phyloP scores from a whole-genome alignment of 257 asterid species.

The Anisodus acutangulus region DNA sequence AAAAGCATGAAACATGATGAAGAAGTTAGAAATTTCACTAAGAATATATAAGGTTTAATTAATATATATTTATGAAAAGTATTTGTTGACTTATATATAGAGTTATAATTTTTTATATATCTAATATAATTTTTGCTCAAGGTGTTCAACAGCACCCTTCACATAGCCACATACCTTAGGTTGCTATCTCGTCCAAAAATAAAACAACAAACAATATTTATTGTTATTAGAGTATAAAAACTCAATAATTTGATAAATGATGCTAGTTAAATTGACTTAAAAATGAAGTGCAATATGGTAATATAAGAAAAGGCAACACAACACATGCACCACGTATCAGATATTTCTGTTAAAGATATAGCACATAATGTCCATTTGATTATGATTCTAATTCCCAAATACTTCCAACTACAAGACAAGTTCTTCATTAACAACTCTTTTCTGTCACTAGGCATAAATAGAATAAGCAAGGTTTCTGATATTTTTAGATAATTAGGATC shows the following conservation, averaged over 20 bases:
- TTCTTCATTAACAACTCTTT: not conserved
- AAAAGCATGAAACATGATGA: not conserved
- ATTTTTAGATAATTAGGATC: not conserved
- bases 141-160: too few relatives aligned
- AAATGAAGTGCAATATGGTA: not conserved
- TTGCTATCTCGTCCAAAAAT: too few relatives aligned
- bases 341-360: not conserved
- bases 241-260: not conserved
- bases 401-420: not conserved
- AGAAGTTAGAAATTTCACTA: too few relatives aligned
- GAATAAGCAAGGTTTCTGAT: slow-evolving; percentile 19
- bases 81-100: too few relatives aligned
- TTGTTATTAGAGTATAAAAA: not conserved
- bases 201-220: not conserved
- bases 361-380: not conserved
- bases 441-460: not conserved
- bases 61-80: too few relatives aligned
- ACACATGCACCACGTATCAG: not conserved
- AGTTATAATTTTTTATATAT: too few relatives aligned
- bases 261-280: not conserved
- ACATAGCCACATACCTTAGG: too few relatives aligned
- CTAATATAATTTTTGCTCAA: too few relatives aligned
- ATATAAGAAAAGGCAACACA: not conserved
- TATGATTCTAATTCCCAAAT: slow-evolving; percentile 2
- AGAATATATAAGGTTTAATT: too few relatives aligned